Evolutionary conservation across 139 green algal genomes (phyloP).

Genomic region (Tetraselmis chui): DNA sequence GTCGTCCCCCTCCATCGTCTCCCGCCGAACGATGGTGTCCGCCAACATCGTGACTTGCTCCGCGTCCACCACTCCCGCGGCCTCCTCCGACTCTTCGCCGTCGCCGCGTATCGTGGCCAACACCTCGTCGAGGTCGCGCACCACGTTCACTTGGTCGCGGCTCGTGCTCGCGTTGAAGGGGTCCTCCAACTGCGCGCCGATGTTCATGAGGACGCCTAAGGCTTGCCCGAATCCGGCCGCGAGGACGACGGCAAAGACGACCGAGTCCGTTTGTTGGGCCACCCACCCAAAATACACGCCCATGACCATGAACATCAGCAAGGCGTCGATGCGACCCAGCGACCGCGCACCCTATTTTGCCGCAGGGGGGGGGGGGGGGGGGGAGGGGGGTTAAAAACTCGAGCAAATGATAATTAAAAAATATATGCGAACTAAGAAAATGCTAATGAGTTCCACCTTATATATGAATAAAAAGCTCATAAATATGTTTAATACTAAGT

Average conservation of each 20-base stretch:
- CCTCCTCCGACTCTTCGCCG: background rate
- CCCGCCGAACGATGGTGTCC: background rate
- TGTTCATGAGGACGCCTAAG: background rate
- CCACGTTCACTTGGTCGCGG: background rate
- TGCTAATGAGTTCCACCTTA: no score
- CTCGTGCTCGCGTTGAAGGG: background rate
- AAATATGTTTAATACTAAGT: no score
- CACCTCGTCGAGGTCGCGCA: background rate
- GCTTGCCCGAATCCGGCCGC: background rate
- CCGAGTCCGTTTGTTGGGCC: background rate
- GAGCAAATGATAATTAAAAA: no score
- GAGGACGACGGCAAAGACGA: background rate
- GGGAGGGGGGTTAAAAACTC: background rate
- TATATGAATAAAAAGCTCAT: no score
- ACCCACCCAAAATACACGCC: slow-evolving; percentile 3
- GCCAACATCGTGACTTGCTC: background rate
- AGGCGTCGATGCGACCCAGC: background rate
- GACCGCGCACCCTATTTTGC: background rate
- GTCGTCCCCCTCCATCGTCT: background rate
- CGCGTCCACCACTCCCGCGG: background rate
- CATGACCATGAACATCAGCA: background rate
- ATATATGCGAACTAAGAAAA: no score
- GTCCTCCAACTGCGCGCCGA: slow-evolving; percentile 1
- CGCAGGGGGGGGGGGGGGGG: background rate
- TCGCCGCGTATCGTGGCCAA: background rate